Base-by-base conservation (phyloP, 192 early-diverging fungal genomes). In the Coemansia aciculifera region DNA sequence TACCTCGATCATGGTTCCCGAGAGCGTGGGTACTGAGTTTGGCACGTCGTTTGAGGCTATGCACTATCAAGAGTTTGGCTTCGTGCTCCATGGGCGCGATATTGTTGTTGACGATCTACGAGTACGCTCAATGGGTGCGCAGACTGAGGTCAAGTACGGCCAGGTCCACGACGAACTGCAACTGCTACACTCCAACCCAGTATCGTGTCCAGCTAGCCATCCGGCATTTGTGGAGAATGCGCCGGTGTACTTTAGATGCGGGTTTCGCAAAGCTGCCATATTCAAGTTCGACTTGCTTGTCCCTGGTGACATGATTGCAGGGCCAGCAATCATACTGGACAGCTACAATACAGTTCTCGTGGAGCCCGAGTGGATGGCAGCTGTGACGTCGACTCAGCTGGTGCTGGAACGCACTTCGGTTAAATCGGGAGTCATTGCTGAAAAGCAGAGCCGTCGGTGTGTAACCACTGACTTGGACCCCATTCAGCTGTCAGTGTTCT, bases 41-140 rank as follows among this genome's bases (percentile, higher is more conserved):
- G 76, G 70, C 13, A 56, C 32, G 0, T 75, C 84, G 0, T 99
- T 97, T 81, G 84, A 88, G n/a, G 69, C 81, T 37, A 80, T 89
- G 66, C 93, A 99, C 77, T 75, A 87, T 63, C 89, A 88, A n/a
- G 97, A 99, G 73, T 99, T 97, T 87, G 96, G 97, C 2, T 99
- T 99, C 68, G 84, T 78, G n/a, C 84, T 98, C 2, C 86, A 85
- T 2, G 93, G 90, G 62, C 91, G 97, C 24, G 78, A 82, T 7
- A 89, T 98, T 32, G 81, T 92, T 15, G 89, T 97, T 2, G 96
- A 99, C 67, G 96, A 97, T 73, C 86, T 99, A 54, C 91, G 97
- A 49, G 89, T 98, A 15, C 91, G 96, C 59, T 90, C 91, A 2
- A 92, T 91, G 44, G 97, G 93, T 2, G 67, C 64, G 9, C 73